Evolutionary conservation across 2,329 filamentous ascomycete species (phyloP).

Genomic region (Alternaria novae-zelandiae): DNA sequence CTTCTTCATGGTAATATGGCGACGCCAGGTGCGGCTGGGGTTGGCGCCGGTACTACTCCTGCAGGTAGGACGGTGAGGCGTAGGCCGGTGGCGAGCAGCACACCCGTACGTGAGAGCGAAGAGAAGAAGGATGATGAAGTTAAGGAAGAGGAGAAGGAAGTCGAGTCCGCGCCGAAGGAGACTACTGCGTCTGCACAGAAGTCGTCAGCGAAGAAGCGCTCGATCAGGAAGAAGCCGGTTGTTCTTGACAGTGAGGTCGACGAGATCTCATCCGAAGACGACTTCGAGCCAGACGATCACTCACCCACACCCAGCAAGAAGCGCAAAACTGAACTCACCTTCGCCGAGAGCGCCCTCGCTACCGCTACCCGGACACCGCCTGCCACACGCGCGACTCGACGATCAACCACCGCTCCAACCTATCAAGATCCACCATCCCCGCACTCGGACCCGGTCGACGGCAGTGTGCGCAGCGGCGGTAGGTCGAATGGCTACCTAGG

Average conservation of each 20-base stretch:
- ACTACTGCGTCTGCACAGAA: background rate
- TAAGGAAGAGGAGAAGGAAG: background rate
- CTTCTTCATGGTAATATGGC: slow-evolving; percentile 34
- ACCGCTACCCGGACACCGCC: background rate
- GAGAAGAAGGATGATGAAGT: background rate
- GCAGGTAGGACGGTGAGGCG: slow-evolving; percentile 1
- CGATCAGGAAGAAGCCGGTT: background rate
- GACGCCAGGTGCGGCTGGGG: background rate
- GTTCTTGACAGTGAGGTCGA: background rate
- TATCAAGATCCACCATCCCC: background rate
- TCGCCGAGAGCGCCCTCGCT: slow-evolving; percentile 12
- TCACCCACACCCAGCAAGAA: slow-evolving; percentile 18
- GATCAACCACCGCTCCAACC: background rate
- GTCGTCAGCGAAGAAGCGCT: slow-evolving; percentile 7
- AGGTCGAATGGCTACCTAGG: background rate
- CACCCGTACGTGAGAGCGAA: background rate
- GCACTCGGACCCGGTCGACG: background rate
- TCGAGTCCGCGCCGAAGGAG: background rate
- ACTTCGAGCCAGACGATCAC: slow-evolving; percentile 8
- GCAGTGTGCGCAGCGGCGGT: background rate
- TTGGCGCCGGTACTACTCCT: background rate
- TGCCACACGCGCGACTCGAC: slow-evolving; percentile 2
- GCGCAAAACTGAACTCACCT: slow-evolving; percentile 9
- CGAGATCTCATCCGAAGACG: slow-evolving; percentile 8
- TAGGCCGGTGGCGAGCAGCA: slow-evolving; percentile 1